A percentile compares a stretch with the other conserved stretches of the same genome.
Evolutionary conservation across 305 asterid species (phyloP).

Genomic region (Plantago coronopus): DNA sequence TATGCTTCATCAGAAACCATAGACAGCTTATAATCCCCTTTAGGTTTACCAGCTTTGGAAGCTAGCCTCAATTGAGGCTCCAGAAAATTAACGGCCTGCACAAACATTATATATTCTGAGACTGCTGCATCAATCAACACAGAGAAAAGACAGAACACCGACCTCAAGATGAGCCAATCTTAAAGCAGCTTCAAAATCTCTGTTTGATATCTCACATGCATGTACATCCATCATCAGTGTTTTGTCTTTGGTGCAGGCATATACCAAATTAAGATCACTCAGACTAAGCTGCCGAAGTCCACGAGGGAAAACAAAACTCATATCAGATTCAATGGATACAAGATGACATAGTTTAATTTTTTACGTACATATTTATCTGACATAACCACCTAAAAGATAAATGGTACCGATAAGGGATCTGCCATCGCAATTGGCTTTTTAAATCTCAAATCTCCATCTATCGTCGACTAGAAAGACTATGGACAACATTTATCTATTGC

Average conservation of each 20-base stretch:
- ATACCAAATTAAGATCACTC: constrained; percentile 93
- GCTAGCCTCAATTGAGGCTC: constrained; percentile 94
- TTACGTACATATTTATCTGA: too few species aligned
- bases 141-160: constrained; percentile 27
- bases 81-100: constrained; percentile 81
- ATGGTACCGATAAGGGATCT: neutral
- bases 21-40: constrained; percentile 69
- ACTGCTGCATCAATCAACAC: constrained; percentile 20
- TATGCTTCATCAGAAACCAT: constrained; percentile 61
- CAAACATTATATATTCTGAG: constrained; percentile 28
- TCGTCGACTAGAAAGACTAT: too few species aligned
- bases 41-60: constrained; percentile 81
- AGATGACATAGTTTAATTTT: too few species aligned
- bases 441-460: too few species aligned
- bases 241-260: constrained; percentile 96
- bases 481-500: too few species aligned
- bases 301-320: constrained; percentile 18
- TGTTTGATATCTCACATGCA: constrained; percentile 83
- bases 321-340: neutral
- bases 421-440: too few species aligned
- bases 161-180: constrained; percentile 97
- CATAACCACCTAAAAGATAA: too few species aligned
- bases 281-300: constrained; percentile 64
- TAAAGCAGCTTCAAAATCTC: constrained; percentile 80
- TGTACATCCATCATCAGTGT: constrained; percentile 97